phyloP scores from a whole-genome alignment of 352 stramenopile genomes.

The Saprolegnia parasitica region DNA sequence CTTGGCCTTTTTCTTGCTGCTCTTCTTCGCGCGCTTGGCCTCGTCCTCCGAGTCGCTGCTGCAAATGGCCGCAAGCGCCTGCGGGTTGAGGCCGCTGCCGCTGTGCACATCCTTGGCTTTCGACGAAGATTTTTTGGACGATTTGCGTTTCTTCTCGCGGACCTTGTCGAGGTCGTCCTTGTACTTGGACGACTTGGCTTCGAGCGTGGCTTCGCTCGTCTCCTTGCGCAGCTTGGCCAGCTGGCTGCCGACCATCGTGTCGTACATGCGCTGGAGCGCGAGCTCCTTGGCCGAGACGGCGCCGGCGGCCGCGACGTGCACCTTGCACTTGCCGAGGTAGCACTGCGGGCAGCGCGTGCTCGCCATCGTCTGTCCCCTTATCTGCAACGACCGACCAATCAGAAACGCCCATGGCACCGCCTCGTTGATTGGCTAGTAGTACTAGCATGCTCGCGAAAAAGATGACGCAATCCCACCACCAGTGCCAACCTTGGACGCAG shows the following conservation, averaged over 20 bases:
- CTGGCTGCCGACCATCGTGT: conserved; percentile 1
- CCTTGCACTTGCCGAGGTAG: conserved; percentile 7
- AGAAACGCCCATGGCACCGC: no score
- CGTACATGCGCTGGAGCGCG: not conserved
- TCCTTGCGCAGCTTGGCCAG: conserved; percentile 5
- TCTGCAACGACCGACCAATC: no score
- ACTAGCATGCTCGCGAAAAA: no score
- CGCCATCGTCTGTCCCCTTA: no score
- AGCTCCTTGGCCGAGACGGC: not conserved
- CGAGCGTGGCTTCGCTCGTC: not conserved
- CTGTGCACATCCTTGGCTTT: conserved; percentile 9
- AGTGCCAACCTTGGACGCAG: no score
- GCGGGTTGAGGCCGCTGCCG: conserved; percentile 6
- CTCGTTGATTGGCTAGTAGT: no score
- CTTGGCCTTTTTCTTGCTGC: conserved; percentile 1
- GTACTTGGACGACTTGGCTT: not conserved
- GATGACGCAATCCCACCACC: no score
- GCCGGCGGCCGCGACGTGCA: not conserved
- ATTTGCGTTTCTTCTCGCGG: conserved; percentile 1
- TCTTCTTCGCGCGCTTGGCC: not conserved
- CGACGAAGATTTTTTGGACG: no score
- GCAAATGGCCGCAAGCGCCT: conserved; percentile 4
- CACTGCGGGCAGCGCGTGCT: not conserved
- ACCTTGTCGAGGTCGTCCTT: not conserved
- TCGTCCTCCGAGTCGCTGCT: conserved; percentile 2